Conservation (phyloP, 2,329 filamentous ascomycete species). For the Monosporascus sp. region DNA sequence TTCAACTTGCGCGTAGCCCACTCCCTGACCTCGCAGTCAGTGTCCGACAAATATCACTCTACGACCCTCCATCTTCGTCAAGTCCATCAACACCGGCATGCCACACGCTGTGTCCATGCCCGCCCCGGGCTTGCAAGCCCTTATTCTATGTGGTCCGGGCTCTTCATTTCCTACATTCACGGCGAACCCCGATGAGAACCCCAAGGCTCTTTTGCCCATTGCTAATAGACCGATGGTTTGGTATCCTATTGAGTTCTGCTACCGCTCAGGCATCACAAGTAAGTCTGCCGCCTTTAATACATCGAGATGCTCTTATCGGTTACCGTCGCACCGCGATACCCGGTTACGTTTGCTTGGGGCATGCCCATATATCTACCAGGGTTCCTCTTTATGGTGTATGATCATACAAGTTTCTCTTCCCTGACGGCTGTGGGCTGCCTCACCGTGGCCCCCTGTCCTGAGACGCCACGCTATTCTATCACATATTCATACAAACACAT, state of each 20-base stretch:
- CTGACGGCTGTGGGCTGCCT: neutral
- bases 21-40: too few species aligned
- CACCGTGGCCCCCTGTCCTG: too few species aligned
- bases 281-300: constrained; percentile 24
- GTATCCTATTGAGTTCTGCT: constrained; percentile 83
- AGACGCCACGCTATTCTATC: too few species aligned
- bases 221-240: constrained; percentile 86
- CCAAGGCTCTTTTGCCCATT: constrained; percentile 76
- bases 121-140: constrained; percentile 71
- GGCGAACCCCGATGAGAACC: constrained; percentile 71
- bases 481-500: too few species aligned
- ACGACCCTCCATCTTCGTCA: constrained; percentile 8
- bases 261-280: constrained; percentile 74
- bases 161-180: constrained; percentile 80
- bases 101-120: constrained; percentile 71
- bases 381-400: neutral
- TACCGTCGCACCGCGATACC: neutral
- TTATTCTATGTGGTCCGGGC: constrained; percentile 78
- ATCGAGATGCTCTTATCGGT: neutral
- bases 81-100: constrained; percentile 42
- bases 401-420: neutral
- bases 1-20: too few species aligned
- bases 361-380: neutral
- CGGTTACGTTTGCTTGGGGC: neutral
- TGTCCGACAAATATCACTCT: neutral